Base-by-base conservation (phyloP, 2,329 filamentous ascomycete genomes). In the Ophiocordyceps robertsii region DNA sequence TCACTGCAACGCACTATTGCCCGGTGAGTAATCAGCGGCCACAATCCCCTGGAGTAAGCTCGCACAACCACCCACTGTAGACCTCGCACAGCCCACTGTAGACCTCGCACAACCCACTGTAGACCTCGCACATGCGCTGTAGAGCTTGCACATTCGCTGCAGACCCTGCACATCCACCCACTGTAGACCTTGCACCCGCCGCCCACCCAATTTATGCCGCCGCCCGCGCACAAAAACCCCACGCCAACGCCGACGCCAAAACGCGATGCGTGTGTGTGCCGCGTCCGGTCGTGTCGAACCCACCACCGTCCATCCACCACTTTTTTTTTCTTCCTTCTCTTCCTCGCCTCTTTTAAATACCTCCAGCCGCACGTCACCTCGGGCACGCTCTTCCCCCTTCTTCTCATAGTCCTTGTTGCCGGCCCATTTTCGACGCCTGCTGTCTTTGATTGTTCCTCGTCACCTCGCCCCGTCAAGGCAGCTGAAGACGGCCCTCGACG, bases 231-330 rank as follows among this genome's bases (percentile, higher is more conserved):
- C n/a, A 36, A 36, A 17, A n/a, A 11, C n/a, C 33, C 33, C 33
- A 39, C 27, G 29, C 35, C 40, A 42, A 45, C 43, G 43, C 39
- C 43, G 39, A 38, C 24, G 41, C 42, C 37, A 30, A 40, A 41
- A 38, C 24, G 41, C 42, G 42, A 30, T 36, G 33, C 33, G 33
- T 36, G 33, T 14, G 33, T 36, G 33, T 14, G n/a, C 33, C 33
- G 33, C 33, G 33, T 27, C 19, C 33, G 2, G 16, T 36, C 33
- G 33, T 36, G 33, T 36, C 33, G 33, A 36, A 36, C 33, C 33
- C 33, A 36, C 33, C n/a, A 9, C 17, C n/a, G 33, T 8, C 14
- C 7, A 13, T n/a, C 30, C 10, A 31, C 10, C 10, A 14, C 3
- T 14, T 16, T 11, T 16, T 33, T 16, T 14, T n/a, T n/a, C n/a